Evolutionary conservation across 2,329 filamentous ascomycete species (phyloP), one percentile per base, ranked within the genome.

Genomic region (Xylaria sp.): DNA sequence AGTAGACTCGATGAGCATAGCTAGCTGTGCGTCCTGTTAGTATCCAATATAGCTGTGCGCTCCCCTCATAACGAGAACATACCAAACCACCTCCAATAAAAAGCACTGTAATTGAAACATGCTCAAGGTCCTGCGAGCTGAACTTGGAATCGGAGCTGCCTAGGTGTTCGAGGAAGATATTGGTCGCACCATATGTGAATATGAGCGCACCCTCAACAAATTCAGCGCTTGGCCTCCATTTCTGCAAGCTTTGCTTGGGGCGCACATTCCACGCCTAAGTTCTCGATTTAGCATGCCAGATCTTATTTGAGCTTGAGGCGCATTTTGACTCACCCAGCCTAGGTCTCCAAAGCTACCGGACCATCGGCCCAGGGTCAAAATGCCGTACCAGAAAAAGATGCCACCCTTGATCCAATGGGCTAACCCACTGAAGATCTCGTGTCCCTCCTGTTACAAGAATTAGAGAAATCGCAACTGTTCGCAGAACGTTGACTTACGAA

Each of bases 381-480:
- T 81, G 9, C 95, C 95, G 71, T 97, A 93, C 90, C 93, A 96
- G 82, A 98, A 93, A 84, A 98, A 98, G 63, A 98, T 92, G 3
- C 93, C 93, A 54, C 95, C 95, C 79, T 98, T 98, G 79, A 98
- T 90, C 83, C 93, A 97, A 78, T 98, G 95, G 8, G 95, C 95
- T 50, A 98, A 85, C 1, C 95, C 93, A 73, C 90, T 94, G 83
- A 95, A 97, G 66, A 98, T 83, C 2, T 84, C 84, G 25, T 80
- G 79, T 5, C 87, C 91, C 78, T 91, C 90, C 91, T 94, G 72
- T 37, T 68, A 74, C 68, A 70, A 69, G 6, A 16, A 27, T 60
- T 57, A 53, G 65, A 67, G 51, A 69, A 70, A 10, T 25, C 37
- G 55, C 63, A 21, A 23, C 2, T 13, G 2, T 29, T 44, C 13